Evolutionary conservation across 2,329 filamentous ascomycete genomes (phyloP), one percentile per base, ranked within the genome.

Genomic region (Colletotrichum falcatum): DNA sequence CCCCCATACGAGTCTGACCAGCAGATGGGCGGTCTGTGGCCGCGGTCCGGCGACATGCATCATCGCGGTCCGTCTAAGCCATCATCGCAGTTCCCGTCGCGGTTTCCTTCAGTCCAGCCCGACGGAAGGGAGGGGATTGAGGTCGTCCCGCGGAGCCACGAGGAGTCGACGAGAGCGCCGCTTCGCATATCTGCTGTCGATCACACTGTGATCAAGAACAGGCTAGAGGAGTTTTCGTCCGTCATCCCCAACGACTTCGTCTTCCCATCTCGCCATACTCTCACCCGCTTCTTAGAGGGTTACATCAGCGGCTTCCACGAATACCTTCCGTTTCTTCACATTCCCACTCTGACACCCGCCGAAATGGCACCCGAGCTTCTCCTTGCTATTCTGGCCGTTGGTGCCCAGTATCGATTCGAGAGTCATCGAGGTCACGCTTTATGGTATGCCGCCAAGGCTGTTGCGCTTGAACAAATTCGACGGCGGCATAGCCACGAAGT

Each of bases 341-440:
- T 92, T 6, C 89, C 91, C 0, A 93, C 91, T 0, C 83, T 93
- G 56, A 84, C 85, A 1, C 86, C 90, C 0, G 86, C 87, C 9
- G 87, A 89, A n/a, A 85, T 89, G n/a, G 88, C 90, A 0, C 87
- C 91, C 0, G 92, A 93, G 77, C 81, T 94, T 5, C 81, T 92
- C 6, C 80, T 94, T 35, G 91, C 91, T 0, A 87, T 93, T 20
- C 83, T 91, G 28, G 90, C 91, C 0, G 87, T 93, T 2, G 90
- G 90, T 16, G 90, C 90, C 0, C 89, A 91, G 74, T 92, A 91
- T 74, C 86, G 88, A 1, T 90, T 90, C 62, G 88, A 90, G 74
- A 87, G 83, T 65, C 86, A 88, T 56, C 82, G 88, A 51, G 87
- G 87, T 2, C 87, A 90, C 75, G 87, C 86, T 2, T 77, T 90